Conservation (phyloP, 345 rosid species). For the Rhodamnia rubescens region DNA sequence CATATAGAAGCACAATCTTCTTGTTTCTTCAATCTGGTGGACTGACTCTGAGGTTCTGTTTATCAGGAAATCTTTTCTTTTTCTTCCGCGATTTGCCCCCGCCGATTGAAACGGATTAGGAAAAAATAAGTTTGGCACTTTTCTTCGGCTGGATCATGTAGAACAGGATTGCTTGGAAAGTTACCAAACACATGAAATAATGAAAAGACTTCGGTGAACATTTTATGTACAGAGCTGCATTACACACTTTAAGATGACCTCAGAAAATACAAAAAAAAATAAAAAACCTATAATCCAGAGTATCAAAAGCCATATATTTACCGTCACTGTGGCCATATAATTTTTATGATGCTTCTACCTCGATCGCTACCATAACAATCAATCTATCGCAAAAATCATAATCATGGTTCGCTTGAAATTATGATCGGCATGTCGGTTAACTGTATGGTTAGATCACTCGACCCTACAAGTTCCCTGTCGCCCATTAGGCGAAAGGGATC, state of each 20-base stretch:
- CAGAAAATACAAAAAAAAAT: not conserved
- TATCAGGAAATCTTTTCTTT: not conserved
- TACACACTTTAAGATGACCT: not conserved
- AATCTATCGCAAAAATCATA: not conserved
- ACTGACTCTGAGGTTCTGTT: not conserved
- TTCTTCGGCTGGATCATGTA: not conserved
- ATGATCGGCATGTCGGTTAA: not conserved
- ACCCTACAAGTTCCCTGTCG: rapidly evolving
- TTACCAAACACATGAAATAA: not conserved
- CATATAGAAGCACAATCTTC: not conserved
- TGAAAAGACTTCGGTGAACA: not conserved
- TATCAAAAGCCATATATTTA: not conserved
- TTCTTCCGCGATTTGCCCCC: not conserved
- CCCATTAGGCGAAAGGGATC: not conserved
- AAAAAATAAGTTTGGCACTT: not conserved
- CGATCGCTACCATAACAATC: not conserved
- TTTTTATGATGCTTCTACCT: not conserved
- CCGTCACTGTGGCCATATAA: not conserved
- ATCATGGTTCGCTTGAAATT: not conserved
- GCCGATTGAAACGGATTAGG: not conserved
- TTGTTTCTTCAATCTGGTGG: not conserved
- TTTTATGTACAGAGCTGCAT: not conserved
- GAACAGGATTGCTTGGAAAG: not conserved
- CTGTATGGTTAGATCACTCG: not conserved
- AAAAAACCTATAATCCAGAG: not conserved